A percentile compares a stretch with the other conserved stretches of the same genome.
phyloP scores from a whole-genome alignment of 768 basidiomycete species.

The Suillus americanus region DNA sequence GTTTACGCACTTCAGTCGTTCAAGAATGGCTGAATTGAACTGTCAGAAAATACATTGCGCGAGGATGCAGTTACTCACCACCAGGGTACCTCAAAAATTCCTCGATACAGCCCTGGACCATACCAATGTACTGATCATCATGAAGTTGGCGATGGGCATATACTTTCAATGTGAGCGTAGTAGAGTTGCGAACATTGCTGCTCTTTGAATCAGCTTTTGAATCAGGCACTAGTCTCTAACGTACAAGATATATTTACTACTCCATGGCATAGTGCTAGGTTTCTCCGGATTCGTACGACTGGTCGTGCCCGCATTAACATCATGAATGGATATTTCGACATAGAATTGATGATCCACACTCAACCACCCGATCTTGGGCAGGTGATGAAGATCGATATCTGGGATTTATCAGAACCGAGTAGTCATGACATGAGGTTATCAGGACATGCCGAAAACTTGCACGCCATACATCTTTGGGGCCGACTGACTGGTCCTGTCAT shows the following conservation, averaged over 20 bases:
- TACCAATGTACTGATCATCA: constrained; percentile 3
- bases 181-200: constrained; percentile 2
- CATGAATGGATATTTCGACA: not conserved
- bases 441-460: not conserved
- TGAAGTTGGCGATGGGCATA: constrained; percentile 7
- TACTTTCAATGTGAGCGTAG: constrained; percentile 1
- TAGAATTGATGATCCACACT: constrained; percentile 7
- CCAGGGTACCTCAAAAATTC: not conserved
- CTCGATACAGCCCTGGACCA: not conserved
- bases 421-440: not conserved
- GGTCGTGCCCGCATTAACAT: not conserved
- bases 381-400: constrained; percentile 4
- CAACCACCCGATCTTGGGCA: constrained; percentile 6
- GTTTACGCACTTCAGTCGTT: not conserved
- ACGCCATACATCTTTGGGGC: not conserved
- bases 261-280: constrained; percentile 3
- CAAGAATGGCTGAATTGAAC: not conserved
- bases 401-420: not conserved
- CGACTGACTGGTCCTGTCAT: not conserved
- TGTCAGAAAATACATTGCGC: not conserved
- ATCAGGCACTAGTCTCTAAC: not conserved
- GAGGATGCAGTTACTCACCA: not conserved
- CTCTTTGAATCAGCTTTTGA: constrained; percentile 1
- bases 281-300: not conserved
- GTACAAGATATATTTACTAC: not conserved